These are phyloP conservation scores for Nothophoma quercina DNA, from an alignment of 2,329 filamentous ascomycete species.

Conservation along the genomic window DNA sequence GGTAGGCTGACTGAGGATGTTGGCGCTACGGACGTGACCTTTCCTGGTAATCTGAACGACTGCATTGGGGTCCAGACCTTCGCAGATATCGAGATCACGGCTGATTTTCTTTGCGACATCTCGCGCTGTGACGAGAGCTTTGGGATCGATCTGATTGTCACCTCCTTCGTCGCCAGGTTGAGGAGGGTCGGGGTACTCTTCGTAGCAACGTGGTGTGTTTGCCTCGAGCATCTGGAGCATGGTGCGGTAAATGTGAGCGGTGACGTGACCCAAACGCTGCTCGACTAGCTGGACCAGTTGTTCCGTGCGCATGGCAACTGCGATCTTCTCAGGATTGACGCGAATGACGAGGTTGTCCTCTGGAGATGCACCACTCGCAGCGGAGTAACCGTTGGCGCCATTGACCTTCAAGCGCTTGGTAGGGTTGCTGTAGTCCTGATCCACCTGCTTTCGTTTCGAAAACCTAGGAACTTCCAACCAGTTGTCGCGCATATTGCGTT, in stretches of 20 bases:
- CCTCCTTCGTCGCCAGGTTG: constrained; percentile 33
- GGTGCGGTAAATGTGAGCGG: constrained; percentile 78
- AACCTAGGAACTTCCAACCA: constrained; percentile 42
- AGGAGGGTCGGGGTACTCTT: constrained; percentile 53
- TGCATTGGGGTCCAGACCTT: constrained; percentile 45
- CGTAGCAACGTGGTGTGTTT: constrained; percentile 71
- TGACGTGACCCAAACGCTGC: constrained; percentile 74
- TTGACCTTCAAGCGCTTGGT: constrained; percentile 45
- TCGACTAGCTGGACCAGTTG: constrained; percentile 76
- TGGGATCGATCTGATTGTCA: constrained; percentile 41
- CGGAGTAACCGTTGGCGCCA: constrained; percentile 26
- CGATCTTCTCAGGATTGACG: constrained; percentile 84
- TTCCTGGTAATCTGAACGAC: constrained; percentile 33
- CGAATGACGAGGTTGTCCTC: constrained; percentile 77
- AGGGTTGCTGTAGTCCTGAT: constrained; percentile 27
- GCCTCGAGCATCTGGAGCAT: constrained; percentile 75
- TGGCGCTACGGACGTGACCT: constrained; percentile 30
- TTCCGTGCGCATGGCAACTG: constrained; percentile 81
- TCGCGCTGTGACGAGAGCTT: constrained; percentile 49
- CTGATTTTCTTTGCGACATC: constrained; percentile 54
- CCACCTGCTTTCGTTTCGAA: constrained; percentile 30
- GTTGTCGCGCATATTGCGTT: constrained; percentile 58
- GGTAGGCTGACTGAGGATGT: constrained; percentile 33
- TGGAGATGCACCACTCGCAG: constrained; percentile 14
- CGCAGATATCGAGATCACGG: constrained; percentile 50